phyloP scores from a whole-genome alignment of 163 green algal species.

The Coccomyxa subellipsoidea region DNA sequence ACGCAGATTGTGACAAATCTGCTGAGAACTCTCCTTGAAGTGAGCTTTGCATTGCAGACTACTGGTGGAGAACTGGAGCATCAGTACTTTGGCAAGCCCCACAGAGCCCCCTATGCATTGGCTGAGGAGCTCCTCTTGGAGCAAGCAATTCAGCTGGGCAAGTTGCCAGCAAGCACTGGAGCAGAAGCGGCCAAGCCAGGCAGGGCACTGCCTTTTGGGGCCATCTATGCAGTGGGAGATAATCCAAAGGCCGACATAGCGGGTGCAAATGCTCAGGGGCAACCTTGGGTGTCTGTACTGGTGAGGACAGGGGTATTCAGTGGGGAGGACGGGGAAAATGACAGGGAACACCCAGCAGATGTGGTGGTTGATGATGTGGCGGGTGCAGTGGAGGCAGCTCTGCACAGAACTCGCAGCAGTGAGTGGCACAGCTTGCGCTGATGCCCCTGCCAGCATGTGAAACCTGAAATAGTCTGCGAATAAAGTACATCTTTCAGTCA shows the following conservation, averaged over 20 bases:
- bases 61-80: constrained; percentile 13
- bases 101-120: constrained; percentile 64
- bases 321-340: constrained; percentile 42
- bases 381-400: constrained; percentile 58
- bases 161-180: background rate
- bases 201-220: constrained; percentile 30
- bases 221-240: constrained; percentile 49
- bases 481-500: no score
- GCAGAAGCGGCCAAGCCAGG: background rate
- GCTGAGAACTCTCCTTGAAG: background rate
- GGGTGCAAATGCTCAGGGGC: constrained; percentile 55
- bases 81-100: constrained; percentile 74
- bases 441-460: background rate
- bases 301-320: constrained; percentile 75
- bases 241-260: constrained; percentile 75
- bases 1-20: no score
- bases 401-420: constrained; percentile 51
- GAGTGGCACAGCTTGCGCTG: constrained; percentile 63
- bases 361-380: constrained; percentile 67
- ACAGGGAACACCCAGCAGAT: constrained; percentile 44
- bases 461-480: no score
- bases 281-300: constrained; percentile 57
- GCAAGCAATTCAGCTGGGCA: constrained; percentile 42
- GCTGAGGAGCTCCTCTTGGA: constrained; percentile 50
- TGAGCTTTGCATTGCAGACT: no score